Evolutionary conservation across 2,329 filamentous ascomycete genomes (phyloP), one percentile per base, ranked within the genome.

Genomic region (Myriosclerotinia scirpicola): DNA sequence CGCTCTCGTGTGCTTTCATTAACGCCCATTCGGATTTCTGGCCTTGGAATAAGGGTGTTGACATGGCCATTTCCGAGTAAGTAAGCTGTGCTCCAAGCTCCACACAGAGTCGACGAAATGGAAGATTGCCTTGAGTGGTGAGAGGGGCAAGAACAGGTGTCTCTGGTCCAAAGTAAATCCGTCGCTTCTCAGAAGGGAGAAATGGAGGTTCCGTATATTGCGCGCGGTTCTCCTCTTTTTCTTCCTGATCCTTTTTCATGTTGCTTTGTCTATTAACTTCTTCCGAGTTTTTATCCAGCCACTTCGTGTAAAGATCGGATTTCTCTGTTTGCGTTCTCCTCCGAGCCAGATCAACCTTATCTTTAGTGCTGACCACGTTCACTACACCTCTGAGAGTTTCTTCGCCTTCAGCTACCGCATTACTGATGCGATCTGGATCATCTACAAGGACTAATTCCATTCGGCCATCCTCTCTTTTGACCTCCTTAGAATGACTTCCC

Each of bases 51-150:
- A 99, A 80, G 12, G 94, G 93, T 78, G 96, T 81, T 38, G 92
- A 89, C 85, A 99, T 91, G 5, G 94, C 95, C 95, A 99, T 99
- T 79, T 99, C 95, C 0, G 94, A 98, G 81, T 97, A 99, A 0
- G 95, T 99, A 59, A 96, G 83, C 76, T 97, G 90, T 38, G 93
- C 93, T 46, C 95, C 95, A 34, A 98, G 84, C 65, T 93, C 90
- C 15, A 92, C 89, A 75, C 93, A 97, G 40, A 99, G 85, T 60
- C 95, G 87, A 66, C 95, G 89, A 81, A 97, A 99, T 0, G 95
- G 95, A 58, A 98, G 83, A 74, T 99, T 99, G 55, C 95, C 95
- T 79, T 98, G 95, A 0, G 95, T 99, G 1, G 95, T 99, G 59
- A 99, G 83, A 46, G 95, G 95, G 5, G 95, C 95, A n/a, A 99